Percentiles rank a stretch among this genome's conserved stretches.
These are phyloP conservation scores for Penicillium flavigenum DNA, from an alignment of 495 filamentous ascomycete genomes.

Conservation along the genomic window DNA sequence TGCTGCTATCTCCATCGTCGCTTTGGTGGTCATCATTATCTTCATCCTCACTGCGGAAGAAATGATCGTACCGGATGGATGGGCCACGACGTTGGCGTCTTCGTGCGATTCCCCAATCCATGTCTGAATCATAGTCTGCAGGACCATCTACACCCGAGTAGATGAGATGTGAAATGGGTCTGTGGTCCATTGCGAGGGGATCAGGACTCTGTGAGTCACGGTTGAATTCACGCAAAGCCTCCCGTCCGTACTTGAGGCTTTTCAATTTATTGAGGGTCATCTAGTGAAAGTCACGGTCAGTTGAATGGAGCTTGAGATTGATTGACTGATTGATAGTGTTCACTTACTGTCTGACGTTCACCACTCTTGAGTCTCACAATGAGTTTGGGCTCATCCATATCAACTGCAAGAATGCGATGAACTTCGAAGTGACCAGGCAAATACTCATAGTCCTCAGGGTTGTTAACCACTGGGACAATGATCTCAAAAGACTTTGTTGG, in stretches of 20 bases:
- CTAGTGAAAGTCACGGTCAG: conserved; percentile 24
- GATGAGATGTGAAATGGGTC: not conserved
- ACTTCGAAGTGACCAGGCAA: conserved; percentile 48
- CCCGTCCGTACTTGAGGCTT: conserved; percentile 31
- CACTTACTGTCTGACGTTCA: conserved; percentile 44
- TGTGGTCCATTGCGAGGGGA: conserved; percentile 6
- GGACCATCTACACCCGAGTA: conserved; percentile 13
- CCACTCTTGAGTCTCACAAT: conserved; percentile 48
- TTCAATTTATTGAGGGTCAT: conserved; percentile 31
- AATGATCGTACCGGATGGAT: not conserved
- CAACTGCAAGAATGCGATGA: conserved; percentile 39
- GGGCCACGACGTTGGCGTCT: not conserved
- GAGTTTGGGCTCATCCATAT: conserved; percentile 34
- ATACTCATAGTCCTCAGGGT: conserved; percentile 49
- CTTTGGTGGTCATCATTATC: not conserved
- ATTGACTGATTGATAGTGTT: not conserved
- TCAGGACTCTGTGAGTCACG: conserved; percentile 21
- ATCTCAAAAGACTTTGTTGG: conserved; percentile 31
- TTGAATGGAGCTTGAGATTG: not conserved
- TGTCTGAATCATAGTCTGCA: conserved; percentile 6
- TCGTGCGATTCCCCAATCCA: conserved; percentile 4
- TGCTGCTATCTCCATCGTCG: not conserved
- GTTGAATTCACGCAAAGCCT: conserved; percentile 31
- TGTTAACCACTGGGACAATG: conserved; percentile 35
- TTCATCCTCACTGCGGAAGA: not conserved